Percentiles rank a stretch among this genome's conserved stretches.
Evolutionary conservation across 257 asterid species (phyloP).

Genomic region (Avicennia marina): DNA sequence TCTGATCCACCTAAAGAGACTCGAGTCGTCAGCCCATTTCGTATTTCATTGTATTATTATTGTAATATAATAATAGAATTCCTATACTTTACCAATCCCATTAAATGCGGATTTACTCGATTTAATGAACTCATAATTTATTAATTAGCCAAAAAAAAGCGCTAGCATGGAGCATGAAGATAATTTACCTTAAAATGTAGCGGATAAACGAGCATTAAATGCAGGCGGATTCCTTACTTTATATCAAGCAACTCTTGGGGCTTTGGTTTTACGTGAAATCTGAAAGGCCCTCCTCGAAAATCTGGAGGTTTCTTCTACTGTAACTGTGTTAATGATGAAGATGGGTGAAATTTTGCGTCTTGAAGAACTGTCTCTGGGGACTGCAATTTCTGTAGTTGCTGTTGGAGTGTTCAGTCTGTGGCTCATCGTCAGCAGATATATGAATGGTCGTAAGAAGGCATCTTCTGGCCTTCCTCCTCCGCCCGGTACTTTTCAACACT

Average conservation of each 20-base stretch:
- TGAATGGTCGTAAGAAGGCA: slow-evolving; percentile 34
- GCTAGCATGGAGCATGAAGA: neutral
- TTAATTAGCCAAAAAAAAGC: neutral
- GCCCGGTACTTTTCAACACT: slow-evolving; percentile 39
- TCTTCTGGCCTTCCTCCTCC: slow-evolving; percentile 42
- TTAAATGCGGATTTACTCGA: too few species aligned
- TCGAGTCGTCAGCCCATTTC: neutral
- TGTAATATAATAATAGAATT: too few species aligned
- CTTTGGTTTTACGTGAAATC: neutral
- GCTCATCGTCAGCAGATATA: slow-evolving; percentile 35
- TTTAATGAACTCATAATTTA: too few species aligned
- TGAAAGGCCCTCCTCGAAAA: neutral
- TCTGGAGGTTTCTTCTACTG: neutral
- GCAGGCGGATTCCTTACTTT: neutral
- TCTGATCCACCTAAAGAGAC: neutral
- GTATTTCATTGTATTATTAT: neutral
- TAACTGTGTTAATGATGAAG: slow-evolving; percentile 9
- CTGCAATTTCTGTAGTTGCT: slow-evolving; percentile 33
- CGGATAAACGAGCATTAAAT: neutral
- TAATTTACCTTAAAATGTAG: neutral
- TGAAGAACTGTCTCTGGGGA: slow-evolving; percentile 28
- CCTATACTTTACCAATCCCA: neutral
- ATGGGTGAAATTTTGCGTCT: slow-evolving; percentile 44
- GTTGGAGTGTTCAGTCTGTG: slow-evolving; percentile 38
- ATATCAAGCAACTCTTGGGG: neutral